Evolutionary conservation across 202 grass and related monocot species (phyloP).

Genomic region (Brachypodium distachyon): DNA sequence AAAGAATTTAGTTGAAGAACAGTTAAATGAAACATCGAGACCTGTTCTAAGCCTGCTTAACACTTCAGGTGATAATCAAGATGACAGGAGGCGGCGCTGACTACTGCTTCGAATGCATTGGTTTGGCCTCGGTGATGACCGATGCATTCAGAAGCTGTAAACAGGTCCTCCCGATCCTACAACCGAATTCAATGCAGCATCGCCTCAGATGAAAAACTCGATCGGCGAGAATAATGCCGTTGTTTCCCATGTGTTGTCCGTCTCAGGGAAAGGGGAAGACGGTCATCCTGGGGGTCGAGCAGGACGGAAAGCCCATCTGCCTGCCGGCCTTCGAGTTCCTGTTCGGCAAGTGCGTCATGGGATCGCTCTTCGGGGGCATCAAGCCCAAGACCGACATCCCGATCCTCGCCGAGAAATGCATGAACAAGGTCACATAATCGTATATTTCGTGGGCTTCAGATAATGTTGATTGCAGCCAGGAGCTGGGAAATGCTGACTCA

Average conservation of each 20-base stretch:
- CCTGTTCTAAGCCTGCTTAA: background rate
- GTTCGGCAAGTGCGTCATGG: slow-evolving; percentile 43
- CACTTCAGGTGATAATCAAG: slow-evolving; percentile 44
- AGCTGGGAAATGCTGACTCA: background rate
- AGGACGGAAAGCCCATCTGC: slow-evolving; percentile 2
- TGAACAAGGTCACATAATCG: slow-evolving; percentile 33
- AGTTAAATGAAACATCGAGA: background rate
- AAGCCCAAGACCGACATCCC: slow-evolving; percentile 74
- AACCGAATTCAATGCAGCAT: background rate
- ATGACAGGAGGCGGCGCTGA: slow-evolving; percentile 53
- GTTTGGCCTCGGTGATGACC: slow-evolving; percentile 42
- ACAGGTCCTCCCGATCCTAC: background rate
- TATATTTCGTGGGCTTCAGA: background rate
- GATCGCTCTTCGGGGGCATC: slow-evolving; percentile 50
- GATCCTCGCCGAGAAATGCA: slow-evolving; percentile 43
- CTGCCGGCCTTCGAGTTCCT: slow-evolving; percentile 38
- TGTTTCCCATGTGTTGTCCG: background rate
- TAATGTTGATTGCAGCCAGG: background rate
- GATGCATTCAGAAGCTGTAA: slow-evolving; percentile 54
- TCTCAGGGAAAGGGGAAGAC: slow-evolving; percentile 63
- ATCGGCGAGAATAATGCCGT: background rate
- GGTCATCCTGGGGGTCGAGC: slow-evolving; percentile 37
- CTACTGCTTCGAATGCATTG: slow-evolving; percentile 80
- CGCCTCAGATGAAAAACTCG: background rate
- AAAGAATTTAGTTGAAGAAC: background rate